Evolutionary conservation across 1,284 basidiomycete genomes (phyloP), one percentile per base, ranked within the genome.

Genomic region (Cronartium ribicola): DNA sequence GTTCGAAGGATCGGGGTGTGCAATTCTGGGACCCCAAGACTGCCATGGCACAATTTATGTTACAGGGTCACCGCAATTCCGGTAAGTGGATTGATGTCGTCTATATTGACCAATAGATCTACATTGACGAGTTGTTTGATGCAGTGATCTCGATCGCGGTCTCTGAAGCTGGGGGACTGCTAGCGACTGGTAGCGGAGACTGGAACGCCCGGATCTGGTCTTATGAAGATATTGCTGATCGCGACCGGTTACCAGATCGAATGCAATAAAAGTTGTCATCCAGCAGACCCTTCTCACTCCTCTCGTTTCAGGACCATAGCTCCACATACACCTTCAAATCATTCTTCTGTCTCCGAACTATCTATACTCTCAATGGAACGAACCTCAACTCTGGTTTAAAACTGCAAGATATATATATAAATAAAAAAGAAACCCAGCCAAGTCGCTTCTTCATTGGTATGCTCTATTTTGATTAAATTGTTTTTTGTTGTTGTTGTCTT

Each of bases 51-150:
- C 91, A 93, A 79, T 88, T 91, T 77, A 88, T 92, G 84, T 83
- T 95, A 6, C 90, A 92, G 81, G 92, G 91, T 2, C 92, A 94
- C 82, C 93, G 92, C 82, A 94, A 94, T 80, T 89, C 89, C 51
- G 88, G 85, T 88, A 69, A 62, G 85, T 80, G 61, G 43, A 51
- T 66, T 55, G 55, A 43, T 20, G 51, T 57, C 55, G 72, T 43
- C n/a, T 62, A 29, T 29, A 29, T 29, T 29, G 29, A 29, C 64
- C 36, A 13, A 60, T 62, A 69, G 46, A 69, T 60, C 62, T 63
- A 36, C 22, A 37, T 66, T 41, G 67, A 63, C 41, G 60, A 17
- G 74, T 39, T 20, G 17, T 5, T 14, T 68, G 5, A 4, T 29
- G 10, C 75, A 87, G 91, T 94, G 76, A 93, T 93, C 77, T 90